A percentile compares a stretch with the other conserved stretches of the same genome.
Conservation (phyloP, 192 early-diverging fungal genomes). For the Backusella westeae region DNA sequence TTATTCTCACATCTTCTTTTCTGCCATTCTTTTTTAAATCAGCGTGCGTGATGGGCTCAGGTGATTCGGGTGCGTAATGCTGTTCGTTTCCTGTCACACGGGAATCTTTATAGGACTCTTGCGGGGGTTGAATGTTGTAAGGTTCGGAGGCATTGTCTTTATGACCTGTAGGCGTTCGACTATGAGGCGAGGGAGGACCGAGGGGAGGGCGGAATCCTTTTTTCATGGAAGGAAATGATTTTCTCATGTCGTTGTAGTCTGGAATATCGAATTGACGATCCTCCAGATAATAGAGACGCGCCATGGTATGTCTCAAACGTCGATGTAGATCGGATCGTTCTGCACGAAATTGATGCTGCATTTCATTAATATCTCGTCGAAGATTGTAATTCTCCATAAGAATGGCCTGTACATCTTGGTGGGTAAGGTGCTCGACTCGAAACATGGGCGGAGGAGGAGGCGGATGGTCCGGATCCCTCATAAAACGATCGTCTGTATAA, state of each 20-base stretch:
- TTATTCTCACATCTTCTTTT: not conserved
- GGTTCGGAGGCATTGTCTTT: not conserved
- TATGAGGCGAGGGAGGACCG: not conserved
- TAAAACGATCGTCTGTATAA: not conserved
- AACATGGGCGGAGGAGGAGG: not conserved
- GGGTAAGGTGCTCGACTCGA: not conserved
- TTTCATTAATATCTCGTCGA: not conserved
- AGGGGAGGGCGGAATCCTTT: not conserved
- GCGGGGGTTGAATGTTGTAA: not conserved
- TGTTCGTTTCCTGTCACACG: conserved; percentile 3
- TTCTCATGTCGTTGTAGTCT: not conserved
- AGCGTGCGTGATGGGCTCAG: conserved; percentile 5
- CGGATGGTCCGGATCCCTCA: not conserved
- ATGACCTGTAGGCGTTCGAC: not conserved
- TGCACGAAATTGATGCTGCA: not conserved
- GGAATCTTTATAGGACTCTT: not conserved
- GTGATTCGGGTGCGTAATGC: conserved; percentile 11
- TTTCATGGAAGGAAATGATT: not conserved
- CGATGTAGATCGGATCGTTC: conserved; percentile 2
- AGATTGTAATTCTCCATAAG: conserved; percentile 10
- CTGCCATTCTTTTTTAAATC: not conserved
- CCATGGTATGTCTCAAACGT: not conserved
- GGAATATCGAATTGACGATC: not conserved
- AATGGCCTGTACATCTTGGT: not conserved
- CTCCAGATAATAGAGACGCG: conserved; percentile 2